Evolutionary conservation across 2,329 filamentous ascomycete genomes (phyloP).

Genomic region (Diaporthe batatas): DNA sequence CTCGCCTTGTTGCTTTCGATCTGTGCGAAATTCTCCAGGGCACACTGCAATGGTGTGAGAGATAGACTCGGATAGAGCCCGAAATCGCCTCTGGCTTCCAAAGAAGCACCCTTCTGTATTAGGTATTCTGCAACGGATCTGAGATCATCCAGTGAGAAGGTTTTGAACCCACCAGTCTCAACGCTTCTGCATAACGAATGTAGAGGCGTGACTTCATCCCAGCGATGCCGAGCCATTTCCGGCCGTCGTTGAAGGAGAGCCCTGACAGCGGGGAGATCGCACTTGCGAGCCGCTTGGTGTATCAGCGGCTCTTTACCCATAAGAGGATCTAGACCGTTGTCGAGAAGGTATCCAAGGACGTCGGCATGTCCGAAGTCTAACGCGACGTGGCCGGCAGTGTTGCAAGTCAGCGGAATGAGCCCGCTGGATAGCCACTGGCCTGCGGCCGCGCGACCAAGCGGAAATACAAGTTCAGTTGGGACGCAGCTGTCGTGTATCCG

Average conservation of each 20-base stretch:
- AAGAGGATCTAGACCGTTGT: not conserved
- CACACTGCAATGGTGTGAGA: not conserved
- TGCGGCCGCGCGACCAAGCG: too few relatives aligned
- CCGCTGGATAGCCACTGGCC: too few relatives aligned
- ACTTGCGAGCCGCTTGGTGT: not conserved
- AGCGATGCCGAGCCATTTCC: not conserved
- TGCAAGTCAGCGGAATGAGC: too few relatives aligned
- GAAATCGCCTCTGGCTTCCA: not conserved
- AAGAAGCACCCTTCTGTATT: not conserved
- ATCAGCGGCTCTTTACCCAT: not conserved
- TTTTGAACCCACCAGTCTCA: too few relatives aligned
- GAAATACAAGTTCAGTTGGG: too few relatives aligned
- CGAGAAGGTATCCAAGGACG: not conserved
- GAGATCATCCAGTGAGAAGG: not conserved
- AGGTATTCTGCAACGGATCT: not conserved
- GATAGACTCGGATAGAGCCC: too few relatives aligned
- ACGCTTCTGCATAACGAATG: not conserved
- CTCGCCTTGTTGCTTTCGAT: not conserved
- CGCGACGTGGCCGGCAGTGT: not conserved
- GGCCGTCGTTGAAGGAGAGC: not conserved
- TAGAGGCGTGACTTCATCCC: not conserved
- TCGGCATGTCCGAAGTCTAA: not conserved
- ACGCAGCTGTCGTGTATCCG: not conserved
- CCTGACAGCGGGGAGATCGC: not conserved
- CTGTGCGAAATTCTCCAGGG: not conserved